Evolutionary conservation across 2,329 filamentous ascomycete genomes (phyloP).

Genomic region (Thelonectria olida): DNA sequence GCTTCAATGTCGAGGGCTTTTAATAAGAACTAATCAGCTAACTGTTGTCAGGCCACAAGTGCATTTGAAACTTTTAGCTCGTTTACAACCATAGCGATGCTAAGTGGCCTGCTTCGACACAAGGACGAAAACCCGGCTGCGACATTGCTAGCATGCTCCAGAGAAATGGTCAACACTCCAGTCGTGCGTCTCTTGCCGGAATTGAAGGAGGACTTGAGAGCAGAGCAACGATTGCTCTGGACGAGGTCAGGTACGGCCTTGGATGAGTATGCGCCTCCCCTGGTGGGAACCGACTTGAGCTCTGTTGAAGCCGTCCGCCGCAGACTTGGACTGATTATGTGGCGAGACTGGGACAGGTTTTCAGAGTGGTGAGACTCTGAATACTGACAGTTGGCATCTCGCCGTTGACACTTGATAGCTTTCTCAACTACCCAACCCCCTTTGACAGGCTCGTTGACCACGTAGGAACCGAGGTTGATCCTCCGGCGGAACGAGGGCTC

Average conservation of each 20-base stretch:
- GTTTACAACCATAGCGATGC: slow-evolving; percentile 6
- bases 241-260: slow-evolving; percentile 6
- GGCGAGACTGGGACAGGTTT: slow-evolving; percentile 39
- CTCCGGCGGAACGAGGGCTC: slow-evolving; percentile 5
- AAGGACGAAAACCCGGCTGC: slow-evolving; percentile 38
- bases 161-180: too few relatives aligned
- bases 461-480: neutral
- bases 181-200: too few relatives aligned
- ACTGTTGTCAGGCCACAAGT: too few relatives aligned
- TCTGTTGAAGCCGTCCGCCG: slow-evolving; percentile 23
- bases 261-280: slow-evolving; percentile 33
- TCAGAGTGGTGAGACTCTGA: slow-evolving; percentile 26
- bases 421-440: slow-evolving; percentile 7
- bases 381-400: neutral
- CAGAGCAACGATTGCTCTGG: slow-evolving; percentile 15
- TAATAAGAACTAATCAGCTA: too few relatives aligned
- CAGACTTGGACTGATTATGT: slow-evolving; percentile 30
- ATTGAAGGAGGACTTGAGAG: neutral
- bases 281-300: neutral
- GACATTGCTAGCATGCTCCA: slow-evolving; percentile 31
- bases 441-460: slow-evolving; percentile 14
- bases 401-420: slow-evolving; percentile 4
- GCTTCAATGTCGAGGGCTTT: too few relatives aligned
- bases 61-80: too few relatives aligned
- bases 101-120: slow-evolving; percentile 31